Evolutionary conservation across 192 early-diverging fungal genomes (phyloP).

Genomic region (Coemansia erecta): DNA sequence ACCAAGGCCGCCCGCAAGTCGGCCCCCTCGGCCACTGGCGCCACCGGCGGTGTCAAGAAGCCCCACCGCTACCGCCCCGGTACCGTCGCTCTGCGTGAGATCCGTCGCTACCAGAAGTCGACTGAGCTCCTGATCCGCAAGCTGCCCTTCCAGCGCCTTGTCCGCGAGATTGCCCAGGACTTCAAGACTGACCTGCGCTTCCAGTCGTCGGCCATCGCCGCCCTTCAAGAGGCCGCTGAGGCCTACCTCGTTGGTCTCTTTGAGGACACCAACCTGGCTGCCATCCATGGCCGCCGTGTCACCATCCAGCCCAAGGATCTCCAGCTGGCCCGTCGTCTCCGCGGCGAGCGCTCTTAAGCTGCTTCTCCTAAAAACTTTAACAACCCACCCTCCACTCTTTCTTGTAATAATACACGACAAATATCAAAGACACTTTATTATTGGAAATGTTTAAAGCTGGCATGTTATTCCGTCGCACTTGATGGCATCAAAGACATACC

Average conservation of each 20-base stretch:
- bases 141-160: constrained; percentile 92
- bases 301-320: constrained; percentile 99
- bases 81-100: constrained; percentile 89
- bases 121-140: constrained; percentile 93
- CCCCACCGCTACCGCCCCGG: constrained; percentile 83
- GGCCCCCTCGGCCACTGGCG: constrained; percentile 67
- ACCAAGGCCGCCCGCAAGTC: constrained; percentile 97
- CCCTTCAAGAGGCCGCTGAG: constrained; percentile 97
- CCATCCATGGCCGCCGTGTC: constrained; percentile 99
- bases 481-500: constrained; percentile 69
- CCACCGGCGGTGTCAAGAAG: constrained; percentile 95
- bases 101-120: constrained; percentile 93
- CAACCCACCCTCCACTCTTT: background rate
- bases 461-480: constrained; percentile 51
- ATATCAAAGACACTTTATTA: background rate
- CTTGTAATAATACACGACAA: constrained; percentile 9
- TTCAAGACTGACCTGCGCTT: constrained; percentile 99
- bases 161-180: constrained; percentile 99
- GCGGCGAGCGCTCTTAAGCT: constrained; percentile 80
- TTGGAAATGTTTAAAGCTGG: constrained; percentile 6
- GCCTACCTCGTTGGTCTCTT: constrained; percentile 87
- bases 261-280: constrained; percentile 99
- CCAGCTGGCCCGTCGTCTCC: constrained; percentile 95
- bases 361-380: background rate
- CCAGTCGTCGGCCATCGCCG: constrained; percentile 98